Conservation (phyloP, 352 stramenopile genomes). For the Pythium folliculosum region DNA sequence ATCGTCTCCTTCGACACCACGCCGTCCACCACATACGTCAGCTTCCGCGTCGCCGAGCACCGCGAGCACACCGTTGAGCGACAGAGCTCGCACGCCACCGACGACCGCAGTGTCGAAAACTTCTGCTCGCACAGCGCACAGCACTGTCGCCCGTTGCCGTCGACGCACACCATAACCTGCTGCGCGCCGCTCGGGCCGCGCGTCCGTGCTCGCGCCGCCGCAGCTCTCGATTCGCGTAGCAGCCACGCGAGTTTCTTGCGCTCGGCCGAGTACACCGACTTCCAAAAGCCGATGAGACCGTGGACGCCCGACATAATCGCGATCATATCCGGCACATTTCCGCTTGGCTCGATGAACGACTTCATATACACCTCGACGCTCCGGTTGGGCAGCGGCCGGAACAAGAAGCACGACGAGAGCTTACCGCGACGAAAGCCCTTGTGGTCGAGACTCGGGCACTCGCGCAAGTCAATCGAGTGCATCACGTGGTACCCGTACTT, state of each 20-base stretch:
- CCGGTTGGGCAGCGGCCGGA: conserved; percentile 13
- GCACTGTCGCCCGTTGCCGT: background rate
- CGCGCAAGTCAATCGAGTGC: conserved; percentile 40
- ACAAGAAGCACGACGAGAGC: conserved; percentile 25
- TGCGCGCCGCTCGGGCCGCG: no score
- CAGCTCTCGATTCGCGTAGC: background rate
- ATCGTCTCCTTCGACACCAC: conserved; percentile 1
- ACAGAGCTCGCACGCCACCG: conserved; percentile 10
- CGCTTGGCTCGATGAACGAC: conserved; percentile 25
- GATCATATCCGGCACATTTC: conserved; percentile 23
- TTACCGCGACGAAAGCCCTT: conserved; percentile 12
- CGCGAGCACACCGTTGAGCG: background rate
- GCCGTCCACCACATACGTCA: background rate
- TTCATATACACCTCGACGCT: conserved; percentile 38
- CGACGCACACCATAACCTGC: background rate
- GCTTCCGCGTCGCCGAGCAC: conserved; percentile 15
- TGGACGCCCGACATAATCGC: conserved; percentile 27
- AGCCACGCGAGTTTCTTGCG: conserved; percentile 38
- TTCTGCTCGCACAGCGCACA: conserved; percentile 10
- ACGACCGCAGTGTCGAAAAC: background rate
- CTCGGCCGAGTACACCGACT: conserved; percentile 32
- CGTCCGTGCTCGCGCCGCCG: no score
- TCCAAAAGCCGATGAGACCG: conserved; percentile 31
- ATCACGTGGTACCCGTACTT: conserved; percentile 40
- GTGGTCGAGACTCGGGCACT: conserved; percentile 9